Evolutionary conservation across 1,284 basidiomycete genomes (phyloP).

Genomic region (Inonotus hispidus): DNA sequence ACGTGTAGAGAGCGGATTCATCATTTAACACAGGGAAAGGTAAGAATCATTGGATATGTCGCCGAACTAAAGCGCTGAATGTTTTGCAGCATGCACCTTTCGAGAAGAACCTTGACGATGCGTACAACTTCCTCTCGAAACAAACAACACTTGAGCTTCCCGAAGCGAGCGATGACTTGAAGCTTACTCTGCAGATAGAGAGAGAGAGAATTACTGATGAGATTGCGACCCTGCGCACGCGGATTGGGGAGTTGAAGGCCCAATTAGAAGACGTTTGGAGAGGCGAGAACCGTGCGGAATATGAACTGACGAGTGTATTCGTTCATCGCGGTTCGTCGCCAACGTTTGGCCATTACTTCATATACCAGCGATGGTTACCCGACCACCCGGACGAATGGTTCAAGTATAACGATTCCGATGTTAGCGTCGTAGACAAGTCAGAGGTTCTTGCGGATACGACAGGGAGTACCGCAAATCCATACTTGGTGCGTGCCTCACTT

Average conservation of each 20-base stretch:
- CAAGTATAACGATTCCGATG: slow-evolving; percentile 91
- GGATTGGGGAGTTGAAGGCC: slow-evolving; percentile 53
- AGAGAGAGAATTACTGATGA: slow-evolving; percentile 50
- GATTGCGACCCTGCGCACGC: slow-evolving; percentile 54
- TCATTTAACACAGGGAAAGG: slow-evolving; percentile 64
- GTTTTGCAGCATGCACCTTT: slow-evolving; percentile 51
- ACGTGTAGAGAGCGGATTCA: slow-evolving; percentile 60
- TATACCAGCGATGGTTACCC: slow-evolving; percentile 80
- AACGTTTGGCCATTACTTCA: slow-evolving; percentile 85
- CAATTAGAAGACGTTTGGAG: slow-evolving; percentile 79
- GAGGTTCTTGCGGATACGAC: slow-evolving; percentile 79
- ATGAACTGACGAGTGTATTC: slow-evolving; percentile 93
- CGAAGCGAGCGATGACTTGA: slow-evolving; percentile 49
- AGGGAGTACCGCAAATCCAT: slow-evolving; percentile 76
- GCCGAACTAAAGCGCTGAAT: neutral
- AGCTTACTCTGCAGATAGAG: slow-evolving; percentile 48
- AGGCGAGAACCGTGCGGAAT: slow-evolving; percentile 62
- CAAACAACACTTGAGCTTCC: slow-evolving; percentile 37
- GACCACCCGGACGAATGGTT: slow-evolving; percentile 79
- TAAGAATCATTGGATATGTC: slow-evolving; percentile 30
- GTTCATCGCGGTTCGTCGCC: slow-evolving; percentile 88
- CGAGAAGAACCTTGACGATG: slow-evolving; percentile 44
- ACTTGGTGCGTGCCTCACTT: slow-evolving; percentile 51
- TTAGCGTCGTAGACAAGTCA: slow-evolving; percentile 65
- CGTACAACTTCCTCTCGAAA: slow-evolving; percentile 49